These are phyloP conservation scores for Penicillium psychrofluorescens DNA, from an alignment of 495 filamentous ascomycete genomes.

Conservation along the genomic window DNA sequence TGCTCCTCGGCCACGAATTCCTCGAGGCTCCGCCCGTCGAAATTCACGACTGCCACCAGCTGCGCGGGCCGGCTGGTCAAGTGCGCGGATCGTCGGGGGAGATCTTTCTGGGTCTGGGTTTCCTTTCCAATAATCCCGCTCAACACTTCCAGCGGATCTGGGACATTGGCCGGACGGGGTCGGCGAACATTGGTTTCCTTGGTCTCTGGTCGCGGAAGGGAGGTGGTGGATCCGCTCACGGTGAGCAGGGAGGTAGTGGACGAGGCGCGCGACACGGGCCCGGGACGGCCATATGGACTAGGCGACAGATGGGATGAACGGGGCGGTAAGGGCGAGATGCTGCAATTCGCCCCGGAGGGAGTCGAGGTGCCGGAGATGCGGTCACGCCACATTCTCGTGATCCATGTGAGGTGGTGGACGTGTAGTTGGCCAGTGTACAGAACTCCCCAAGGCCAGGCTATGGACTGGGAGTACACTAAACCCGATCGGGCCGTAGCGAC, in stretches of 20 bases:
- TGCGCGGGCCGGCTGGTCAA: constrained; percentile 29
- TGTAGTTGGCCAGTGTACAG: neutral
- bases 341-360: constrained; percentile 55
- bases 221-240: constrained; percentile 64
- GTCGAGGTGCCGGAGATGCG: constrained; percentile 69
- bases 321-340: constrained; percentile 63
- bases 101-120: constrained; percentile 14
- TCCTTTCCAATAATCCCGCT: constrained; percentile 58
- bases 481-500: constrained; percentile 25
- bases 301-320: constrained; percentile 40
- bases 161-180: constrained; percentile 42
- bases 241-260: constrained; percentile 60
- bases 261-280: constrained; percentile 53
- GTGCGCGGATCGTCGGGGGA: constrained; percentile 3
- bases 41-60: constrained; percentile 64
- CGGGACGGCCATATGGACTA: constrained; percentile 45
- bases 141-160: constrained; percentile 69
- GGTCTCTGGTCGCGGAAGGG: constrained; percentile 53
- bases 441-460: neutral
- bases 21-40: constrained; percentile 64
- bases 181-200: constrained; percentile 48
- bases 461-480: constrained; percentile 14
- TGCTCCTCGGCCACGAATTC: constrained; percentile 52
- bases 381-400: constrained; percentile 74
- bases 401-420: neutral